phyloP scores from a whole-genome alignment of 139 green algal genomes.

The Chlorella vulgaris region DNA sequence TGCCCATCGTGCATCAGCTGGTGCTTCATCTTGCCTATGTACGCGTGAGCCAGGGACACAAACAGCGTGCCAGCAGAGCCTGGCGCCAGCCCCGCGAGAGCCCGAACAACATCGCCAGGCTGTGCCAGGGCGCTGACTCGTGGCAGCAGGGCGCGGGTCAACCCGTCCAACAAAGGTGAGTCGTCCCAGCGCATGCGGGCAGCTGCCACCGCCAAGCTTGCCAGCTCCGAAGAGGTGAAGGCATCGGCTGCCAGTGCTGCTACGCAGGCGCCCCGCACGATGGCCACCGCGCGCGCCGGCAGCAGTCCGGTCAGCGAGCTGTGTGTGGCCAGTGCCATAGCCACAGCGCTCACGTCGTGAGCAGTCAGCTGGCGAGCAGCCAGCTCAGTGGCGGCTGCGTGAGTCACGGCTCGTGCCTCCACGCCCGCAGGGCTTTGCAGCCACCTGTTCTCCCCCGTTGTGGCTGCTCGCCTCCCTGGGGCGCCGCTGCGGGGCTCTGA shows the following conservation, averaged over 20 bases:
- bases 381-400: background rate
- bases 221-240: background rate
- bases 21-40: background rate
- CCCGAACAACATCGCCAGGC: slow-evolving; percentile 9
- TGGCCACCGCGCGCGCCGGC: background rate
- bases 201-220: slow-evolving; percentile 4
- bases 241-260: background rate
- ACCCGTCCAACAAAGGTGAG: background rate
- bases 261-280: background rate
- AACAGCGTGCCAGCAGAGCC: background rate
- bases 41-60: background rate
- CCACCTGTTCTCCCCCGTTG: background rate
- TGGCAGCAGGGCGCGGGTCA: background rate
- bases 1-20: background rate
- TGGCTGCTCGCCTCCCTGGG: background rate
- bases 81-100: slow-evolving; percentile 1
- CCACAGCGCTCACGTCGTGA: background rate
- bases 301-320: background rate
- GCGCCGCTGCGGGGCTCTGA: background rate
- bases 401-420: background rate
- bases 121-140: background rate
- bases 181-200: slow-evolving; percentile 20
- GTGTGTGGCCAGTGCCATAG: background rate
- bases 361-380: background rate
- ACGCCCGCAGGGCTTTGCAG: background rate